These are phyloP conservation scores for Monascus purpureus DNA, from an alignment of 495 filamentous ascomycete genomes.

Conservation along the genomic window DNA sequence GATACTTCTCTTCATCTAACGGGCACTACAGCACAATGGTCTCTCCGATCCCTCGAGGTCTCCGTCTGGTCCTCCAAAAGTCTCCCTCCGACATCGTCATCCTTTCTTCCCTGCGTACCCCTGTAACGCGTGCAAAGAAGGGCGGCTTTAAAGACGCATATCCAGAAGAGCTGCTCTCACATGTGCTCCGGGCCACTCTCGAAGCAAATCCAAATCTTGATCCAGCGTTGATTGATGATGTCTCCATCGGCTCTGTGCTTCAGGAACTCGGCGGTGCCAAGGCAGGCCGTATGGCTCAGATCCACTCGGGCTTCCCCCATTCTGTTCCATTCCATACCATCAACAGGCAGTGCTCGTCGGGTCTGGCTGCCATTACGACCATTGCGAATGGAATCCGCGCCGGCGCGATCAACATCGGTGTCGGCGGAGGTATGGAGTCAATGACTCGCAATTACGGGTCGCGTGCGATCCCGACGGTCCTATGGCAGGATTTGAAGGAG, in stretches of 20 bases:
- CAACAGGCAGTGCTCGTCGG: constrained; percentile 75
- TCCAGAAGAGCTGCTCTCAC: constrained; percentile 74
- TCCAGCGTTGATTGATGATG: constrained; percentile 58
- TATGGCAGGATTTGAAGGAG: constrained; percentile 62
- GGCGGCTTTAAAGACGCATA: constrained; percentile 79
- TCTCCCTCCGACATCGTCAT: constrained; percentile 74
- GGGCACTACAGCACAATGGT: constrained; percentile 31
- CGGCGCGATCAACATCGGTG: constrained; percentile 60
- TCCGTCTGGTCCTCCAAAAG: constrained; percentile 68
- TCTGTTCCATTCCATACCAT: constrained; percentile 67
- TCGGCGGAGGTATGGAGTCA: constrained; percentile 84
- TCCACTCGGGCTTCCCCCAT: constrained; percentile 64
- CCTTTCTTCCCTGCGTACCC: constrained; percentile 75
- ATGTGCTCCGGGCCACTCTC: constrained; percentile 72
- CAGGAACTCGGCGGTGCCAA: constrained; percentile 85
- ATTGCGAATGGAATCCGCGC: constrained; percentile 58
- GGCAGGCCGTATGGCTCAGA: constrained; percentile 80
- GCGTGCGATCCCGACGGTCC: constrained; percentile 63
- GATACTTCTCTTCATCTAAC: not conserved
- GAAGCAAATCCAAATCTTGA: constrained; percentile 61
- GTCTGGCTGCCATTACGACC: constrained; percentile 57
- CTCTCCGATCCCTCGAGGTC: constrained; percentile 45
- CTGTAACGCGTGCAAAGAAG: constrained; percentile 67
- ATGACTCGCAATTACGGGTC: constrained; percentile 85
- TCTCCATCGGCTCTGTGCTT: constrained; percentile 75